These are phyloP conservation scores for Amyloporia xantha DNA, from an alignment of 768 basidiomycete genomes.

Conservation along the genomic window DNA sequence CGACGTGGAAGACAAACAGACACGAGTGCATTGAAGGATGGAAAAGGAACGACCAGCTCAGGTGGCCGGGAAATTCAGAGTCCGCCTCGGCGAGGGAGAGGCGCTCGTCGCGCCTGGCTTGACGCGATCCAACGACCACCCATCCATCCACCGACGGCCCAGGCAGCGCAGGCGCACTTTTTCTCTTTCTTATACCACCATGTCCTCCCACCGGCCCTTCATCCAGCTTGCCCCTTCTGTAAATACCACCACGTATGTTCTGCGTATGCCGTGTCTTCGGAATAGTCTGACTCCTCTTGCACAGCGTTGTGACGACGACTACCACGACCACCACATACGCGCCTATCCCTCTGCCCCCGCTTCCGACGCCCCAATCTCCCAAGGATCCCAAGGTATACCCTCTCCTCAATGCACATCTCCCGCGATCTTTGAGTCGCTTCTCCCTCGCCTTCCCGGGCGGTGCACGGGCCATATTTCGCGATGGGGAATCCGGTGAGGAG, in stretches of 20 bases:
- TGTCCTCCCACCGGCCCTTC: slow-evolving; percentile 61
- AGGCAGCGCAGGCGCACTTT: slow-evolving; percentile 17
- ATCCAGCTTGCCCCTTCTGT: slow-evolving; percentile 75
- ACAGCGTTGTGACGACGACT: slow-evolving; percentile 84
- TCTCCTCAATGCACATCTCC: slow-evolving; percentile 67
- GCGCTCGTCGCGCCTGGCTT: slow-evolving; percentile 7
- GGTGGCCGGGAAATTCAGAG: slow-evolving; percentile 7
- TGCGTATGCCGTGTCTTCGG: slow-evolving; percentile 1
- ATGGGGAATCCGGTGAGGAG: slow-evolving; percentile 55
- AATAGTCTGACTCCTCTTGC: slow-evolving; percentile 4
- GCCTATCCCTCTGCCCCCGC: slow-evolving; percentile 73
- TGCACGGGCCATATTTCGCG: slow-evolving; percentile 71
- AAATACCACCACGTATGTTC: slow-evolving; percentile 74
- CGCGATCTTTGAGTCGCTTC: slow-evolving; percentile 64
- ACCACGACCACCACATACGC: slow-evolving; percentile 87
- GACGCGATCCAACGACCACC: slow-evolving; percentile 8
- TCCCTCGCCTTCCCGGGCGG: slow-evolving; percentile 79
- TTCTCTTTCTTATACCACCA: slow-evolving; percentile 30
- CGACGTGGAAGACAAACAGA: no score
- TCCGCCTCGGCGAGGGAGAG: slow-evolving; percentile 15
- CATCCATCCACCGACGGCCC: slow-evolving; percentile 14
- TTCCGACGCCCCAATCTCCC: slow-evolving; percentile 64
- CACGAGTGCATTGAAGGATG: neutral
- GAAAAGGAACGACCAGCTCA: neutral
- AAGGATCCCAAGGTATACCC: slow-evolving; percentile 80